Percentiles rank a stretch among this genome's conserved stretches.
These are phyloP conservation scores for Pestalotiopsis sp. DNA, from an alignment of 2,329 filamentous ascomycete species.

Conservation along the genomic window DNA sequence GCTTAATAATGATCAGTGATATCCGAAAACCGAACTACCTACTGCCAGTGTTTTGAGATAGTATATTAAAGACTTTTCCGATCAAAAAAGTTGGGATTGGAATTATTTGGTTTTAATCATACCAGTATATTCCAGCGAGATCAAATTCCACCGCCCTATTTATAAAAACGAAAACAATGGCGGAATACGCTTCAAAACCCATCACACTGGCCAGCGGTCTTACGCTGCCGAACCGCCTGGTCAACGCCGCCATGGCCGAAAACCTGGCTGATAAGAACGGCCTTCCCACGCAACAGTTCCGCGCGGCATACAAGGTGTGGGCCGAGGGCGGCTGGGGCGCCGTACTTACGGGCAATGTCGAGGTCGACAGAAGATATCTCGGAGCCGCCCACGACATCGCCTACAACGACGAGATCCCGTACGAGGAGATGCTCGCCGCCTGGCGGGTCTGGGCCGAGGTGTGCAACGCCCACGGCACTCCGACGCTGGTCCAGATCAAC, in stretches of 20 bases:
- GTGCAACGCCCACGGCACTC: slow-evolving; percentile 35
- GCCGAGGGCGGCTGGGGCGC: slow-evolving; percentile 56
- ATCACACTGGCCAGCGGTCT: slow-evolving; percentile 51
- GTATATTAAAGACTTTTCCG: background rate
- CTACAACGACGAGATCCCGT: slow-evolving; percentile 32
- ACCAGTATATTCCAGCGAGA: background rate
- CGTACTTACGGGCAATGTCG: slow-evolving; percentile 41
- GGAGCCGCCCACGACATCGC: slow-evolving; percentile 37
- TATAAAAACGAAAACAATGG: slow-evolving; percentile 3
- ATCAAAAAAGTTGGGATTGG: background rate
- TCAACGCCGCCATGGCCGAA: slow-evolving; percentile 55
- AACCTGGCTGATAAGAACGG: slow-evolving; percentile 40
- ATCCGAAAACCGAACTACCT: background rate
- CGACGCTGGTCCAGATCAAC: slow-evolving; percentile 47
- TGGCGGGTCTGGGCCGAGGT: slow-evolving; percentile 42
- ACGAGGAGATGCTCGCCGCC: slow-evolving; percentile 30
- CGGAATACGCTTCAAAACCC: slow-evolving; percentile 26
- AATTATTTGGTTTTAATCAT: background rate
- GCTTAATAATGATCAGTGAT: background rate
- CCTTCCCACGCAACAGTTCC: slow-evolving; percentile 45
- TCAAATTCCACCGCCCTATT: background rate
- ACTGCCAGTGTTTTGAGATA: background rate
- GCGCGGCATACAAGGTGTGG: slow-evolving; percentile 55
- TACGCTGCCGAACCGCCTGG: slow-evolving; percentile 56
- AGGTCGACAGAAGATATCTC: slow-evolving; percentile 39